Base-by-base conservation (phyloP, 768 basidiomycete genomes). In the Auricularia sp. region DNA sequence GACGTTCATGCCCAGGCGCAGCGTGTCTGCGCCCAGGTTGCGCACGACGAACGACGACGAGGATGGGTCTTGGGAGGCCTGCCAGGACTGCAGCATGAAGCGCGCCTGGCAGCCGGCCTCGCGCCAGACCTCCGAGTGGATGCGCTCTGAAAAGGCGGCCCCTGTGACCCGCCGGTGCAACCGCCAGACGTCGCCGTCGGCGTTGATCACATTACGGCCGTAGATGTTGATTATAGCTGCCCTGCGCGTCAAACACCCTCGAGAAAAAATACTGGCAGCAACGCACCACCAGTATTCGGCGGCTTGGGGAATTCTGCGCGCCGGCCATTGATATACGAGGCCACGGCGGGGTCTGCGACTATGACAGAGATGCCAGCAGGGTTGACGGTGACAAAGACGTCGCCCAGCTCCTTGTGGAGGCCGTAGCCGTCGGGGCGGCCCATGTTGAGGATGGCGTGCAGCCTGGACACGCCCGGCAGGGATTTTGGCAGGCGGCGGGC, bases 211-310 rank as follows among this genome's bases (percentile, higher is more conserved):
- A 54, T 64, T 64, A 8, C 54, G 64, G 18, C 64, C 64, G 35
- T 59, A 64, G 64, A 64, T 44, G 54, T 64, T 64, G 21, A 64
- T 64, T 35, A 64, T 64, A 14, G 64, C 64, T 64, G 37, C 21
- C 29, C 29, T 29, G 29, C 29, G 29, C 29, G 29, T 29, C 29
- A 29, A 29, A 29, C 29, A 29, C 29, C 29, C 29, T 29, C 39
- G 39, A 42, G 39, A 42, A 29, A 42, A 37, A 33, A 29, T 2
- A 29, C 29, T 29, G 29, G 29, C 29, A 29, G 29, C 29, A 29
- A 64, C 64, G 16, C 54, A 64, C 64, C 64, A 11, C 64, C 64
- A 1, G 64, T 64, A 44, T 64, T 64, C 29, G 64, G 64, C 54
- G 64, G 64, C 42, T 64, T 64, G 1, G 64, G 64, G 39, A 64